phyloP scores from a whole-genome alignment of 2,329 filamentous ascomycete genomes.

The Helminthosporium solani region DNA sequence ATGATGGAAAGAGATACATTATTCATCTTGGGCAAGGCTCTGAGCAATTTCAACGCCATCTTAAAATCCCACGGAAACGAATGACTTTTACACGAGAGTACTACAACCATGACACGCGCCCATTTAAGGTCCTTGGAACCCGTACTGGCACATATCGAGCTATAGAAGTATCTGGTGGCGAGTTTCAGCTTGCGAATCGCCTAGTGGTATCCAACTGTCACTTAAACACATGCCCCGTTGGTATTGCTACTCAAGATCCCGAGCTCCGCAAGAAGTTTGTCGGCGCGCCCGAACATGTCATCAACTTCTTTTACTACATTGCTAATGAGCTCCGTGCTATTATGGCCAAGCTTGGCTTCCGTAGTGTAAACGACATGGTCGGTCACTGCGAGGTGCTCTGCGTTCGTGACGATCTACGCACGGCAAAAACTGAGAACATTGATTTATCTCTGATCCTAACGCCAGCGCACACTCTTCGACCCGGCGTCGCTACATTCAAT shows the following conservation, averaged over 20 bases:
- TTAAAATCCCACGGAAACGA: no score
- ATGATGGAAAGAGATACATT: no score
- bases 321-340: slow-evolving; percentile 94
- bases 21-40: no score
- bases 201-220: no score
- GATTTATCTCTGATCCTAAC: slow-evolving; percentile 91
- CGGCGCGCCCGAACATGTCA: slow-evolving; percentile 91
- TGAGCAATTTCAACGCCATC: no score
- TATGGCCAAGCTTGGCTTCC: slow-evolving; percentile 93
- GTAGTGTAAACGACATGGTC: slow-evolving; percentile 97
- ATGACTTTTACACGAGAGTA: no score
- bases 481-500: slow-evolving; percentile 94
- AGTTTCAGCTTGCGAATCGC: no score
- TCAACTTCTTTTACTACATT: slow-evolving; percentile 99
- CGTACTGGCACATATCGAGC: no score
- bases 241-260: slow-evolving; percentile 95
- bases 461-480: slow-evolving; percentile 91
- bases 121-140: no score
- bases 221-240: slow-evolving; percentile 79
- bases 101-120: no score
- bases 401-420: slow-evolving; percentile 84
- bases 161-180: no score
- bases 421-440: slow-evolving; percentile 86
- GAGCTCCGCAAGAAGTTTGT: slow-evolving; percentile 90
- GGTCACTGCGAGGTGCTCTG: slow-evolving; percentile 84